phyloP scores from a whole-genome alignment of 2,329 filamentous ascomycete genomes.

The Neocucurbitaria cava region DNA sequence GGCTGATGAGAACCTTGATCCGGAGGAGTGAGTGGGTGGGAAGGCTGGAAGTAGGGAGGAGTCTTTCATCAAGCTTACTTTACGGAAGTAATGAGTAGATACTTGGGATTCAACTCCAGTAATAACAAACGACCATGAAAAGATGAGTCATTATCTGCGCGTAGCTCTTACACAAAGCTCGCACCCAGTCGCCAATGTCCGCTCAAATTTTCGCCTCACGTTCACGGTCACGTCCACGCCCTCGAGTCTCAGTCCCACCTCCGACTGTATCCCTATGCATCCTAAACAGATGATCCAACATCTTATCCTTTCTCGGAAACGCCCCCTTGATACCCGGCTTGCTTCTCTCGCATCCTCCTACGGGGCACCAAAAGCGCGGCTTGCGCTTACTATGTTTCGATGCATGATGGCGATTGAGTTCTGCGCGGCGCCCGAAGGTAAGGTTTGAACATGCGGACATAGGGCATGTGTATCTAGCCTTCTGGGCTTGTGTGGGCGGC shows the following conservation, averaged over 20 bases:
- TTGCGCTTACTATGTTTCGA: not conserved
- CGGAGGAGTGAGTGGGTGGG: conserved; percentile 42
- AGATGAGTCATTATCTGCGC: not conserved
- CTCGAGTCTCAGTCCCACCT: not conserved
- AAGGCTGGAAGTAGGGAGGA: not conserved
- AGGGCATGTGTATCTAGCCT: conserved; percentile 8
- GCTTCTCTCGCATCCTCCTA: conserved; percentile 5
- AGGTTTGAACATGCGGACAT: not conserved
- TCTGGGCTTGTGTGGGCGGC: not conserved
- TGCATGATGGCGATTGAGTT: conserved; percentile 10
- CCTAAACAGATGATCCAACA: conserved; percentile 13
- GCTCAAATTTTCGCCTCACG: too few relatives aligned
- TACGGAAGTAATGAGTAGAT: not conserved
- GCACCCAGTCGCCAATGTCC: not conserved
- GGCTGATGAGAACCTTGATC: conserved; percentile 56
- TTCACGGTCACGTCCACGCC: not conserved
- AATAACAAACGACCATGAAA: not conserved
- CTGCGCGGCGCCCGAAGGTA: conserved; percentile 6
- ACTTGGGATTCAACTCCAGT: not conserved
- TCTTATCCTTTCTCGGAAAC: conserved; percentile 15
- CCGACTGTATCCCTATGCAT: conserved; percentile 7
- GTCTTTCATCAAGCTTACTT: not conserved
- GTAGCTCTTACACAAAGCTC: not conserved
- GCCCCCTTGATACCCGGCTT: not conserved
- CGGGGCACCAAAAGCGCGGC: conserved; percentile 9